phyloP scores from a whole-genome alignment of 495 filamentous ascomycete species.

The Tuber melanosporum region DNA sequence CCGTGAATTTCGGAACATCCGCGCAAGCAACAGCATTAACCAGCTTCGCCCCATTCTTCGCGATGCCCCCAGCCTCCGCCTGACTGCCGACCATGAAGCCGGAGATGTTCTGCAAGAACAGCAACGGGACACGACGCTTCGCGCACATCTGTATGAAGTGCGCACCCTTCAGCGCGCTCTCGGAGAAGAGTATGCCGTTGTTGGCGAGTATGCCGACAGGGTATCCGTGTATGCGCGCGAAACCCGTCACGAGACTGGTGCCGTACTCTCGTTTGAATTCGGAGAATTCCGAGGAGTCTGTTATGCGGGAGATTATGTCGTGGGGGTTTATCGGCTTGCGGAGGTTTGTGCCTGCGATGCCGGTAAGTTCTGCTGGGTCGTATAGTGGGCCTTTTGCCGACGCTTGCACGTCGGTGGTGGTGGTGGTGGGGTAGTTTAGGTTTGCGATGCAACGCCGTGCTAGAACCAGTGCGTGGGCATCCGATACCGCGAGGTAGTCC shows the following conservation, averaged over 20 bases:
- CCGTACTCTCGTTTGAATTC: conserved; percentile 96
- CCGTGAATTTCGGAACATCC: conserved; percentile 93
- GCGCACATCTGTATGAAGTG: conserved; percentile 98
- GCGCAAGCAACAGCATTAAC: conserved; percentile 94
- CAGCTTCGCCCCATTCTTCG: conserved; percentile 95
- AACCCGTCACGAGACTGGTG: conserved; percentile 80
- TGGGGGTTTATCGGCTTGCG: conserved; percentile 74
- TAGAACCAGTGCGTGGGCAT: conserved; percentile 85
- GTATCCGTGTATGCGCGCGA: conserved; percentile 82
- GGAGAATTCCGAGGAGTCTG: conserved; percentile 80
- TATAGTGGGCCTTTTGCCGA: conserved; percentile 67
- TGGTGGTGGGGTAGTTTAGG: conserved; percentile 66
- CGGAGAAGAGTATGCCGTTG: conserved; percentile 95
- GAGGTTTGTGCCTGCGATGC: conserved; percentile 83
- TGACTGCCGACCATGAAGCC: conserved; percentile 97
- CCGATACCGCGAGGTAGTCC: conserved; percentile 90
- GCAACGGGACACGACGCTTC: conserved; percentile 77
- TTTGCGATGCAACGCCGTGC: conserved; percentile 78
- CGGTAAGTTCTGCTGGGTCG: conserved; percentile 70
- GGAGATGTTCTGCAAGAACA: conserved; percentile 94
- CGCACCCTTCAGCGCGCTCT: conserved; percentile 83
- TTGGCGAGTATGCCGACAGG: conserved; percentile 92
- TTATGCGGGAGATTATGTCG: conserved; percentile 89
- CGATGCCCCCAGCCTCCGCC: conserved; percentile 89
- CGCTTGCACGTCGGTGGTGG: conserved; percentile 35